Evolutionary conservation across 768 basidiomycete genomes (phyloP), one percentile per base, ranked within the genome.

Genomic region (Aureoboletus auriporus): DNA sequence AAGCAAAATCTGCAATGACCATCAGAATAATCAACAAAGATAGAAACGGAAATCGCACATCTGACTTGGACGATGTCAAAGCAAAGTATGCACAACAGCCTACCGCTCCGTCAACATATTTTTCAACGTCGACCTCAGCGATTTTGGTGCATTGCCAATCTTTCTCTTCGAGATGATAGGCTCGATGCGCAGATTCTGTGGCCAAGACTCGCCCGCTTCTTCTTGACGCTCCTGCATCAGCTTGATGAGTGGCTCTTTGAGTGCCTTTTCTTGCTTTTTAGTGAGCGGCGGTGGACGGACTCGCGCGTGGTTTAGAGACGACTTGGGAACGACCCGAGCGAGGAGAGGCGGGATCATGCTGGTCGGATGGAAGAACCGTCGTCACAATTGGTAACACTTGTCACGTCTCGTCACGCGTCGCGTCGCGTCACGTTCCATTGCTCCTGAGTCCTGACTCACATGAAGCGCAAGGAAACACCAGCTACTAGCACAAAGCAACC

Each of bases 141-240:
- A 68, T 28, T 63, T 65, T 16, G 68, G 69, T 0, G 75, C 69
- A 20, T 70, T 69, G 34, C 66, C 66, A 41, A 76, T 73, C 14
- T 61, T 66, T 36, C 61, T 64, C 56, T 64, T 71, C 33, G 64
- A 65, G 40, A 76, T 53, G 37, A 71, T 50, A 2, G 75, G 72
- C 55, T 80, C 78, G 35, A 80, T 72, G 33, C 78, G 75, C 39
- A 80, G 65, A 45, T 80, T 80, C 26, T 61, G 52, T 3, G 78
- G 78, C 65, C 71, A 80, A n/a, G 54, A 53, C 9, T 59, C 60
- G 4, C 73, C 74, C 0, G 69, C 63, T 27, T 66, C 66, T 20
- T 60, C 55, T 57, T 75, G 69, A 27, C 68, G 69, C 46, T 70
- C 65, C 47, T 67, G 62, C 36, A 80, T 70, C 14, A 68, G 55